These are phyloP conservation scores for Didymella segeticola DNA, from an alignment of 2,329 filamentous ascomycete genomes.

Conservation along the genomic window DNA sequence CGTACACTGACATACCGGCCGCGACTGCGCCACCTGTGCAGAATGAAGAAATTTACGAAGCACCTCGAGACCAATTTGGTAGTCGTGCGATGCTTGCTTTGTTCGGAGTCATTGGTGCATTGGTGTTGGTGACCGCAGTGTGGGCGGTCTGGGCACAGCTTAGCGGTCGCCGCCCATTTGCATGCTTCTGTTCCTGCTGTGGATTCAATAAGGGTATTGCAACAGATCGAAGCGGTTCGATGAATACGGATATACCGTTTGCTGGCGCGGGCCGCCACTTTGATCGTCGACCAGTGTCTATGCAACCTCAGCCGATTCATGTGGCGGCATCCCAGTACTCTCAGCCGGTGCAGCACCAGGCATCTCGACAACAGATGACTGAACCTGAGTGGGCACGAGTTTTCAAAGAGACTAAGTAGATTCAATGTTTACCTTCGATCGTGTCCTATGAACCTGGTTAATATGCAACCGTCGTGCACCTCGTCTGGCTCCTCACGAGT, in stretches of 20 bases:
- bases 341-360: not conserved
- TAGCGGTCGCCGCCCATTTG: not conserved
- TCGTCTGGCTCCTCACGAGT: too few species aligned
- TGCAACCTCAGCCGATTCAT: not conserved
- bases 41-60: not conserved
- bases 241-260: not conserved
- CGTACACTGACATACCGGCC: not conserved
- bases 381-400: not conserved
- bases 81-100: not conserved
- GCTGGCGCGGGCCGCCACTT: conserved; percentile 4
- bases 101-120: not conserved
- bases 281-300: not conserved
- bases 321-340: not conserved
- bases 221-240: not conserved
- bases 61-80: not conserved
- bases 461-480: too few species aligned
- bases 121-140: not conserved
- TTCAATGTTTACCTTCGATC: not conserved
- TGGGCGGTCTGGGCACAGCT: conserved; percentile 8
- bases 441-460: too few species aligned
- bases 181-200: not conserved
- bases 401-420: not conserved
- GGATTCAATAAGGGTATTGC: not conserved
- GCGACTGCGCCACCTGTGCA: not conserved
- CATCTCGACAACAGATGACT: not conserved